A percentile compares a stretch with the other conserved stretches of the same genome.
These are phyloP conservation scores for Aspergillus hortae DNA, from an alignment of 2,329 filamentous ascomycete species.

Conservation along the genomic window DNA sequence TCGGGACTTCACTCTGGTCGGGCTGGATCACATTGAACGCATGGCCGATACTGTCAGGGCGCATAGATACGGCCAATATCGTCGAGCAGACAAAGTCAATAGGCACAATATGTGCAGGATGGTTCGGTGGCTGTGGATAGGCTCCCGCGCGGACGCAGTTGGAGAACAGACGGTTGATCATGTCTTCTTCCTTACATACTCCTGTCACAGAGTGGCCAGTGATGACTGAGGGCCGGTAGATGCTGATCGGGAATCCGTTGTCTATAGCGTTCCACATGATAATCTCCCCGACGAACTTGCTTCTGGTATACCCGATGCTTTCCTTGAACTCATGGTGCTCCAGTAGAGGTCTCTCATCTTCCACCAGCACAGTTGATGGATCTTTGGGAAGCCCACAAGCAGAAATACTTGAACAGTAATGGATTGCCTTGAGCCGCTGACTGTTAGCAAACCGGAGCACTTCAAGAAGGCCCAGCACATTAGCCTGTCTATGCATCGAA, in stretches of 20 bases:
- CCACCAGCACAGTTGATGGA: slow-evolving; percentile 2
- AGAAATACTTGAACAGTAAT: slow-evolving; percentile 18
- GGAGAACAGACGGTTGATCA: slow-evolving; percentile 14
- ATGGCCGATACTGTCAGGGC: slow-evolving; percentile 9
- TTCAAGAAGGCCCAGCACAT: slow-evolving; percentile 7
- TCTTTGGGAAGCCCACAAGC: slow-evolving; percentile 12
- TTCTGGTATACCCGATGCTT: slow-evolving; percentile 16
- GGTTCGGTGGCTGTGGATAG: slow-evolving; percentile 11
- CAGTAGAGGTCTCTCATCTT: slow-evolving; percentile 6
- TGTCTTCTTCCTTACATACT: slow-evolving; percentile 13
- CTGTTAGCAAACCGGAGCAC: slow-evolving; percentile 10
- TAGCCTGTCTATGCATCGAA: slow-evolving; percentile 7
- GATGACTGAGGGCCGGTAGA: slow-evolving; percentile 18
- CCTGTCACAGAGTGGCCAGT: slow-evolving; percentile 15
- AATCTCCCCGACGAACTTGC: slow-evolving; percentile 19
- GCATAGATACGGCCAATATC: slow-evolving; percentile 11
- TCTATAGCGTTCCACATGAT: slow-evolving; percentile 15
- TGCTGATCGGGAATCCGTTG: slow-evolving; percentile 15
- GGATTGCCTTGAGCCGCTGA: slow-evolving; percentile 11
- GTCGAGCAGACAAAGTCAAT: slow-evolving; percentile 15
- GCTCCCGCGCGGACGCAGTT: slow-evolving; percentile 11
- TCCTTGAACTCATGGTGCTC: slow-evolving; percentile 2
- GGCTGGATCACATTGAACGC: slow-evolving; percentile 17
- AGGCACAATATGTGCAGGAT: slow-evolving; percentile 12
- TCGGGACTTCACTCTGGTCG: slow-evolving; percentile 2